Conservation (phyloP, 1,284 basidiomycete genomes). For the Hemileia vastatrix region DNA sequence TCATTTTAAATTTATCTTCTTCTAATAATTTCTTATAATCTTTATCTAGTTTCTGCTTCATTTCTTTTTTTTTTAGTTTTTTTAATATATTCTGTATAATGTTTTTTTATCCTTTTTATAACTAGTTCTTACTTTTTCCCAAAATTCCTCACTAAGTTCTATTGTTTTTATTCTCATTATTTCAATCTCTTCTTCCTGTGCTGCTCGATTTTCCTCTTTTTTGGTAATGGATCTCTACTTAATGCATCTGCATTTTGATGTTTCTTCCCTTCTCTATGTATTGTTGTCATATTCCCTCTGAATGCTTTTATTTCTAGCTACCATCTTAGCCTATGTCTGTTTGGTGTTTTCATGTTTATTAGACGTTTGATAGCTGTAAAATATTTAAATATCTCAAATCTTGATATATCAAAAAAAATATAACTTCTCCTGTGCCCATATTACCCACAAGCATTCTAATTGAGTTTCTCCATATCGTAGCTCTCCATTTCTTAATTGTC, state of each 20-base stretch:
- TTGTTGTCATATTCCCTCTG: background rate
- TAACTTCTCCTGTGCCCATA: background rate
- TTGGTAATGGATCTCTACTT: background rate
- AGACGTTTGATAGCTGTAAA: background rate
- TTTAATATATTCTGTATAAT: too few species aligned
- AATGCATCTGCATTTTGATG: background rate
- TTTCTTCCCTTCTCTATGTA: background rate
- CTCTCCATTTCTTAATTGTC: too few species aligned
- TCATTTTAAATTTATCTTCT: too few species aligned
- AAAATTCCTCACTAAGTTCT: too few species aligned
- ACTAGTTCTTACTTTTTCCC: too few species aligned
- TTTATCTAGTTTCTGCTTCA: too few species aligned
- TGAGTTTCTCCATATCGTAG: background rate
- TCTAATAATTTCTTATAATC: too few species aligned
- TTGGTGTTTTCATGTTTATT: background rate
- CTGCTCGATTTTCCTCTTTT: background rate
- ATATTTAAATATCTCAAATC: background rate
- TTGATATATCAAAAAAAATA: background rate
- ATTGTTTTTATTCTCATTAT: too few species aligned
- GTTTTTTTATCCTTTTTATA: too few species aligned
- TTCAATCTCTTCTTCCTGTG: too few species aligned
- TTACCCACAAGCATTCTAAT: background rate
- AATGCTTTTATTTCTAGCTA: background rate
- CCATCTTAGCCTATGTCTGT: conserved; percentile 1
- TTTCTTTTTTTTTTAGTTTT: too few species aligned